Conservation (phyloP, 176 grass and related monocot genomes). For the Hordeum vulgare region MorexV3_pseudomolecules_assembly NC_058524.1:45948448-45948947, state of each 20-base stretch:
- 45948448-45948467: neutral
- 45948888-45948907: conserved; percentile 74
- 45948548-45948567: conserved; percentile 16
- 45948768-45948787: neutral
- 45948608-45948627: conserved; percentile 79
- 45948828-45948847: conserved; percentile 15
- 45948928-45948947: conserved; percentile 70
- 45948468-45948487: neutral
- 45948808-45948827: neutral
- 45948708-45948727: conserved; percentile 10
- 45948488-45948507: neutral
- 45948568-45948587: conserved; percentile 78
- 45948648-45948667: conserved; percentile 83
- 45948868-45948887: conserved; percentile 78
- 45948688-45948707: conserved; percentile 54
- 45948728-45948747: neutral
- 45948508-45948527: neutral
- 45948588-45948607: conserved; percentile 68
- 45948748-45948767: neutral
- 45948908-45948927: conserved; percentile 57
- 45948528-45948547: neutral
- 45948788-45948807: neutral
- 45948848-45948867: conserved; percentile 25
- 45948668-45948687: conserved; percentile 81
- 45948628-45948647: conserved; percentile 76